These are phyloP conservation scores for Litchi chinensis DNA, from an alignment of 345 rosid species.

Conservation along the genomic window DNA sequence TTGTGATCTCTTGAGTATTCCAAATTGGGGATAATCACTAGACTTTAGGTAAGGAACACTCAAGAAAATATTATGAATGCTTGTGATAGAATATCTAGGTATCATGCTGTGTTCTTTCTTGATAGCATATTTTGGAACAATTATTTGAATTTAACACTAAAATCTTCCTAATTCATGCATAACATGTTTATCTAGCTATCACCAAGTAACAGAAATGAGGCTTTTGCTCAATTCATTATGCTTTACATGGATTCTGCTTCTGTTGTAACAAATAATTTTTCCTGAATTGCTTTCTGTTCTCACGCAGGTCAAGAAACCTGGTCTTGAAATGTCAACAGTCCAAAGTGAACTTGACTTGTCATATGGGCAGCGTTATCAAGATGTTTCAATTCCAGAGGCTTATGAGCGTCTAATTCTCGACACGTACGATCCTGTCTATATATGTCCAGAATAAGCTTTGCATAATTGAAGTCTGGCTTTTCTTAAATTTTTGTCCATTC, in stretches of 20 bases:
- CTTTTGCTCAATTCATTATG: constrained; percentile 2
- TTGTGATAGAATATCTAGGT: neutral
- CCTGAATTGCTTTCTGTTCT: constrained; percentile 19
- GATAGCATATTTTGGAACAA: neutral
- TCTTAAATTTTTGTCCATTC: constrained; percentile 1
- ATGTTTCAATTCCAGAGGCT: constrained; percentile 86
- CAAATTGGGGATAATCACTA: constrained; percentile 12
- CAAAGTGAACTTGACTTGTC: constrained; percentile 99
- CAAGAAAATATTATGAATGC: neutral
- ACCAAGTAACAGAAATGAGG: neutral
- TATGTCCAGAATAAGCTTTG: constrained; percentile 1
- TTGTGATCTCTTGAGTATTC: neutral
- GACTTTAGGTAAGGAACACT: neutral
- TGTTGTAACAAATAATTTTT: neutral
- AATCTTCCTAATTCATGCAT: neutral
- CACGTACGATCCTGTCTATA: constrained; percentile 54
- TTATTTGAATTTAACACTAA: neutral
- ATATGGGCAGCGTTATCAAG: constrained; percentile 87
- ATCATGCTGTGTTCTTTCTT: neutral
- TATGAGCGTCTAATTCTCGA: constrained; percentile 97
- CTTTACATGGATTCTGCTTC: neutral
- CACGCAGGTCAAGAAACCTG: constrained; percentile 95
- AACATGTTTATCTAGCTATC: neutral
- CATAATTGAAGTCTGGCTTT: neutral
- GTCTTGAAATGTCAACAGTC: constrained; percentile 87